These are phyloP conservation scores for Aspergillus eucalypticola DNA, from an alignment of 2,329 filamentous ascomycete genomes.

Conservation along the genomic window DNA sequence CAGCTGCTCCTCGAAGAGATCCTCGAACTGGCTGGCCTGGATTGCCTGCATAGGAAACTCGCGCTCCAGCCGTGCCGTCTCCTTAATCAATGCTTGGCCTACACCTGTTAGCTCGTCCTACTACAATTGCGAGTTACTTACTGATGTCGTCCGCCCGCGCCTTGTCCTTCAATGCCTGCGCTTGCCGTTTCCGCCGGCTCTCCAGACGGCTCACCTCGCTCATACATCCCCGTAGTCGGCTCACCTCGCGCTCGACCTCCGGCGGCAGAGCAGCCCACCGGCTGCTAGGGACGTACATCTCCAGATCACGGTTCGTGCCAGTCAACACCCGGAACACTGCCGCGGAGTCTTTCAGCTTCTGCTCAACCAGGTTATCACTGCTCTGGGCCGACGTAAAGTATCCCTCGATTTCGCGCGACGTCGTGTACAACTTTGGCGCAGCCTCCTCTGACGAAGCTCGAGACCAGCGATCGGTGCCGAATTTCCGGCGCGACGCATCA, in stretches of 20 bases:
- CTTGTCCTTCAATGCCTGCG: slow-evolving; percentile 76
- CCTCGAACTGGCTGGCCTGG: slow-evolving; percentile 86
- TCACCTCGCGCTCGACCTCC: slow-evolving; percentile 75
- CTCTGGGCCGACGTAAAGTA: slow-evolving; percentile 75
- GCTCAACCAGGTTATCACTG: slow-evolving; percentile 69
- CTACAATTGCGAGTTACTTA: slow-evolving; percentile 34
- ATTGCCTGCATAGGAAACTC: slow-evolving; percentile 82
- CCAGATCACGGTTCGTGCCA: slow-evolving; percentile 75
- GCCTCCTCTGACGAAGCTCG: slow-evolving; percentile 70
- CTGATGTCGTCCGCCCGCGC: slow-evolving; percentile 84
- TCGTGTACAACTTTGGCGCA: slow-evolving; percentile 70
- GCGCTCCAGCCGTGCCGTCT: slow-evolving; percentile 81
- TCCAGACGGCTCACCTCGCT: slow-evolving; percentile 86
- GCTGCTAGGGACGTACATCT: slow-evolving; percentile 87
- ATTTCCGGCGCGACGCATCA: slow-evolving; percentile 69
- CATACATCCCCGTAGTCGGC: slow-evolving; percentile 72
- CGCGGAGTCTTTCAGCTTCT: slow-evolving; percentile 76
- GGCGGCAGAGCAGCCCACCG: slow-evolving; percentile 76
- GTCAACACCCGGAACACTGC: slow-evolving; percentile 73
- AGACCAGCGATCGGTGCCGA: slow-evolving; percentile 84
- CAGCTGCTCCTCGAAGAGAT: slow-evolving; percentile 81
- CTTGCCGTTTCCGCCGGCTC: slow-evolving; percentile 73
- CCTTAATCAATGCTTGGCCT: slow-evolving; percentile 75
- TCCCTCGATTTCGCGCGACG: slow-evolving; percentile 76
- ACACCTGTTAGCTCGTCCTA: slow-evolving; percentile 4